phyloP scores from a whole-genome alignment of 805 yeast genomes.

The Kluyveromyces nonfermentans region DNA sequence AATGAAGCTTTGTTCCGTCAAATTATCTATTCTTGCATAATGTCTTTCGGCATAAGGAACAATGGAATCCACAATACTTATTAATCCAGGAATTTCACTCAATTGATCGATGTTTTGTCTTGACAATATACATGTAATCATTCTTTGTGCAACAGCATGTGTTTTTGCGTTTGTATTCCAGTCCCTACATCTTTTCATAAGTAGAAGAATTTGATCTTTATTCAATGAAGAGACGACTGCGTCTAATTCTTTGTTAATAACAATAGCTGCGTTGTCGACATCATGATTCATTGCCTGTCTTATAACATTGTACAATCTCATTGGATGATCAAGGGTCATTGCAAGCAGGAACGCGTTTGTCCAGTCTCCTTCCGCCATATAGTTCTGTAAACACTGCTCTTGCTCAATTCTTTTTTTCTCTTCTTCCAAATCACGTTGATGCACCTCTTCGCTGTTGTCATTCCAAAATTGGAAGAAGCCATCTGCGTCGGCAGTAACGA shows the following conservation, averaged over 20 bases:
- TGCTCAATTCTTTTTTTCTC: conserved; percentile 60
- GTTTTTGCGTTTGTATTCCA: conserved; percentile 91
- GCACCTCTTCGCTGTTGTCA: conserved; percentile 73
- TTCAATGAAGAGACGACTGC: conserved; percentile 47
- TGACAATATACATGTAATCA: conserved; percentile 55
- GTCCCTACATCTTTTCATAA: conserved; percentile 74
- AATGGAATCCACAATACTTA: conserved; percentile 61
- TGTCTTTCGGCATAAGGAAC: conserved; percentile 88
- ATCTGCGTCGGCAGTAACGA: conserved; percentile 90
- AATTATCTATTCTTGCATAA: conserved; percentile 59
- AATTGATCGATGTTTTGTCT: conserved; percentile 47
- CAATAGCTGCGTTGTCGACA: conserved; percentile 34
- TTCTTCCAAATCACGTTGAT: conserved; percentile 40
- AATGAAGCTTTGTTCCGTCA: conserved; percentile 77
- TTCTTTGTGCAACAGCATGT: conserved; percentile 70
- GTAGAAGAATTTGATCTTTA: conserved; percentile 45
- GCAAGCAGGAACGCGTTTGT: conserved; percentile 81
- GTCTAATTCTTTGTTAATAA: conserved; percentile 47
- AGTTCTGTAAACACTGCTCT: conserved; percentile 79
- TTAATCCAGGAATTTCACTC: conserved; percentile 56
- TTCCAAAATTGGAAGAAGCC: conserved; percentile 85
- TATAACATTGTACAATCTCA: conserved; percentile 73
- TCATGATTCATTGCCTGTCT: conserved; percentile 43
- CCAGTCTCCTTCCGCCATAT: conserved; percentile 68
- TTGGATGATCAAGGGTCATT: conserved; percentile 79